Evolutionary conservation across 1,284 basidiomycete species (phyloP).

Genomic region (Psilocybe mexicana): DNA sequence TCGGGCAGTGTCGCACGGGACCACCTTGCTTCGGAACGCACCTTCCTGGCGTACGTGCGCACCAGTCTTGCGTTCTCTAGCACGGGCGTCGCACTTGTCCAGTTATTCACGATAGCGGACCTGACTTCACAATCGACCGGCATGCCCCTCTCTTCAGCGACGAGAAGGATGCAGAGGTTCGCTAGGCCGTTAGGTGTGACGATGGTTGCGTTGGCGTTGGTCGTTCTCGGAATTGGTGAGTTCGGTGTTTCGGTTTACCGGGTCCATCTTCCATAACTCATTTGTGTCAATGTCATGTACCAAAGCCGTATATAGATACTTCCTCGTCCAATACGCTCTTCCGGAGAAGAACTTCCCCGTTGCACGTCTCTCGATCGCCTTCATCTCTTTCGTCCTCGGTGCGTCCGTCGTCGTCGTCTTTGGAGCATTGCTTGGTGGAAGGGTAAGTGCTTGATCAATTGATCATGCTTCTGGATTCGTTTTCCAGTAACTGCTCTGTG

Average conservation of each 20-base stretch:
- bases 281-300: too few relatives aligned
- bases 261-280: neutral
- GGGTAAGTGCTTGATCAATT: neutral
- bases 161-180: constrained; percentile 32
- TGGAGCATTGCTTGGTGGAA: constrained; percentile 38
- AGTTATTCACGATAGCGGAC: constrained; percentile 51
- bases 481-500: too few relatives aligned
- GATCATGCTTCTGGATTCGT: too few relatives aligned
- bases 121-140: constrained; percentile 22
- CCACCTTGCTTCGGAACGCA: constrained; percentile 50
- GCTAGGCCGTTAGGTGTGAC: constrained; percentile 54
- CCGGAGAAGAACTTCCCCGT: constrained; percentile 54
- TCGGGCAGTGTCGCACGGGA: constrained; percentile 48
- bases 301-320: constrained; percentile 49
- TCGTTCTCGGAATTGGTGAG: constrained; percentile 48
- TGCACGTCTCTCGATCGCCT: constrained; percentile 40
- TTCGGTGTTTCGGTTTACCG: neutral
- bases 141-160: constrained; percentile 5
- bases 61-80: constrained; percentile 47
- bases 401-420: constrained; percentile 50
- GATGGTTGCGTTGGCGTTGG: constrained; percentile 46
- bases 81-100: constrained; percentile 56
- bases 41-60: constrained; percentile 51
- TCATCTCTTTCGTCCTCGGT: constrained; percentile 40
- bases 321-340: constrained; percentile 53